These are phyloP conservation scores for Castanopsis chinensis DNA, from an alignment of 306 rosid genomes.

Conservation along the genomic window DNA sequence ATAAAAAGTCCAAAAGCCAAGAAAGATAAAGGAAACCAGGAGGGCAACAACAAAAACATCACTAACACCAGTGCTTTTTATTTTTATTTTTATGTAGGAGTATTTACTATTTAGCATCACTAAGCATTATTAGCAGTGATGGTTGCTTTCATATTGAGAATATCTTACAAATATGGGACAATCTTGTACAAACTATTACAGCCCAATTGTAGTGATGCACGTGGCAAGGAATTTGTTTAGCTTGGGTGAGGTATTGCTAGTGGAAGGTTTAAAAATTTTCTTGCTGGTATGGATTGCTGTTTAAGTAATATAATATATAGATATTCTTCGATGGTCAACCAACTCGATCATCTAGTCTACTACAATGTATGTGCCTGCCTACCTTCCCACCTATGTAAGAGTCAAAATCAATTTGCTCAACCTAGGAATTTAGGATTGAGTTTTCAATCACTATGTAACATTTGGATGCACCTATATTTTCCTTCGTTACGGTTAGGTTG, in stretches of 20 bases:
- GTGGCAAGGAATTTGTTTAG: background rate
- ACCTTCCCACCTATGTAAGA: background rate
- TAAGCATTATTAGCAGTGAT: conserved; percentile 7
- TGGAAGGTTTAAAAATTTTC: background rate
- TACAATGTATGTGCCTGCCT: background rate
- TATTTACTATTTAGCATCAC: background rate
- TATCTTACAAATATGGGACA: background rate
- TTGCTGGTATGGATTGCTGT: background rate
- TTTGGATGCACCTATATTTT: background rate
- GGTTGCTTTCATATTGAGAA: background rate
- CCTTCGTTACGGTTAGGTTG: background rate
- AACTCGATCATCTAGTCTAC: background rate
- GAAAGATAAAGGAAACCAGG: conserved; percentile 3
- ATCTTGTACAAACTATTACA: background rate
- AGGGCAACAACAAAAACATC: conserved; percentile 4
- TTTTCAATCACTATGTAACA: background rate
- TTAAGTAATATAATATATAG: background rate
- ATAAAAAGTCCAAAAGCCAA: background rate
- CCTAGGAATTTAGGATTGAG: background rate
- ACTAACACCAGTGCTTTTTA: background rate
- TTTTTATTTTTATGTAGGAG: background rate
- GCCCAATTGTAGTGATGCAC: background rate
- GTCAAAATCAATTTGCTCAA: background rate
- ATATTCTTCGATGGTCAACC: background rate
- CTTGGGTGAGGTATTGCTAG: background rate